Base-by-base conservation (phyloP, 176 grass and related monocot genomes). In the Poa annua region DNA sequence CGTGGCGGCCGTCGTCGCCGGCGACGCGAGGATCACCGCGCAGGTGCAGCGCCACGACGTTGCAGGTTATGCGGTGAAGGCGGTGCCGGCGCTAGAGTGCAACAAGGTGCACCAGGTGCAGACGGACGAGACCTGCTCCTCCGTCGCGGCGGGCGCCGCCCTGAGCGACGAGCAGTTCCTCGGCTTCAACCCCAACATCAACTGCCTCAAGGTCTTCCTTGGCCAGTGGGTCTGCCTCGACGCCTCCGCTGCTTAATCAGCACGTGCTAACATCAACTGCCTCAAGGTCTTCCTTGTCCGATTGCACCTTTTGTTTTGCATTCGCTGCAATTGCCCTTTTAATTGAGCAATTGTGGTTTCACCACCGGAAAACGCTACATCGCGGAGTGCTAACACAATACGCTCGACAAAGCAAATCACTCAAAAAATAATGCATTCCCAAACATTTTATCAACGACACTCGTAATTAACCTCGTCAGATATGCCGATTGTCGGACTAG, bases 221-320 rank as follows among this genome's bases (percentile, higher is more conserved):
- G 87, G 82, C 39, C 87, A 89, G 87, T 89, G 87, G 87, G 60
- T 89, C 82, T 89, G 87, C 44, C 77, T 89, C 26, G 41, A 67
- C 2, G 87, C 77, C 0, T 2, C 62, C 0, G 1, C 16, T 35
- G 42, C 51, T 42, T 81, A 65, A 83, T 5, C 29, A 2, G 25
- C 16, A 29, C 29, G 29, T 29, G 29, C n/a, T n/a, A n/a, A n/a
- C n/a, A n/a, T n/a, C n/a, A n/a, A n/a, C n/a, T n/a, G n/a, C n/a
- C n/a, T n/a, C n/a, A n/a, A n/a, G n/a, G n/a, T n/a, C n/a, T n/a
- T n/a, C n/a, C n/a, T n/a, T n/a, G n/a, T n/a, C n/a, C n/a, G n/a
- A n/a, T n/a, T n/a, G n/a, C n/a, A n/a, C n/a, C n/a, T n/a, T n/a
- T n/a, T n/a, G n/a, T n/a, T n/a, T n/a, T n/a, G n/a, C n/a, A n/a